Percentiles rank a stretch among this genome's conserved stretches.
These are phyloP conservation scores for Linum lewisii DNA, from an alignment of 345 rosid species.

Conservation along the genomic window DNA sequence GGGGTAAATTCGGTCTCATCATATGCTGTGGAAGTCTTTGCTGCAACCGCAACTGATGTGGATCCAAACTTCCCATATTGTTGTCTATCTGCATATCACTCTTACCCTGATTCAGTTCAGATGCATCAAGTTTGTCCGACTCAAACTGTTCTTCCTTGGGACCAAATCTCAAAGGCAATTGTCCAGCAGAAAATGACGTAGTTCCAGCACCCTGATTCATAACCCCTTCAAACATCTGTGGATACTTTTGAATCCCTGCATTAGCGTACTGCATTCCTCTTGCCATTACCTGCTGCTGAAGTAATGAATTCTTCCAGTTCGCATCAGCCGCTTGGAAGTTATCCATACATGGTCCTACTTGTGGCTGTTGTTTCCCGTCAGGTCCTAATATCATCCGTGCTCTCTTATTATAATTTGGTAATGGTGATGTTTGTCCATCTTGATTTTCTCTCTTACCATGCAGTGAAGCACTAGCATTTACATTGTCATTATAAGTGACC, in stretches of 20 bases:
- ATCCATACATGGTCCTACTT: slow-evolving; percentile 48
- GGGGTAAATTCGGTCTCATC: slow-evolving; percentile 49
- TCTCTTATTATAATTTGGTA: slow-evolving; percentile 58
- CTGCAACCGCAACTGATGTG: slow-evolving; percentile 46
- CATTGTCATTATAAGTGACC: slow-evolving; percentile 43
- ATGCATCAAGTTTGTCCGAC: slow-evolving; percentile 47
- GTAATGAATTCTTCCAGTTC: slow-evolving; percentile 53
- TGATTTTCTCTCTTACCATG: slow-evolving; percentile 66
- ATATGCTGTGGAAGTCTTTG: slow-evolving; percentile 49
- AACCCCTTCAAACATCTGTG: slow-evolving; percentile 62
- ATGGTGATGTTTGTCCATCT: slow-evolving; percentile 54
- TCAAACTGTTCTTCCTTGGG: slow-evolving; percentile 78
- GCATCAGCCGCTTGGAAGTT: slow-evolving; percentile 51
- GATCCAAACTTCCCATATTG: slow-evolving; percentile 52
- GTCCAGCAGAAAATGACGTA: slow-evolving; percentile 51
- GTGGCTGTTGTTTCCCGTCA: slow-evolving; percentile 65
- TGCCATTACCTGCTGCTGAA: slow-evolving; percentile 45
- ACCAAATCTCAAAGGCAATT: slow-evolving; percentile 44
- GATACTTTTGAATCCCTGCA: slow-evolving; percentile 50
- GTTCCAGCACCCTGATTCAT: slow-evolving; percentile 55
- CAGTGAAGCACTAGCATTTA: slow-evolving; percentile 40
- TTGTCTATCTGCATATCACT: slow-evolving; percentile 41
- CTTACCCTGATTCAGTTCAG: slow-evolving; percentile 35
- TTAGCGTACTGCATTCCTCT: slow-evolving; percentile 56
- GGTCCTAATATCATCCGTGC: slow-evolving; percentile 40